phyloP scores from a whole-genome alignment of 305 asterid genomes.

The Petunia hybrid region DNA sequence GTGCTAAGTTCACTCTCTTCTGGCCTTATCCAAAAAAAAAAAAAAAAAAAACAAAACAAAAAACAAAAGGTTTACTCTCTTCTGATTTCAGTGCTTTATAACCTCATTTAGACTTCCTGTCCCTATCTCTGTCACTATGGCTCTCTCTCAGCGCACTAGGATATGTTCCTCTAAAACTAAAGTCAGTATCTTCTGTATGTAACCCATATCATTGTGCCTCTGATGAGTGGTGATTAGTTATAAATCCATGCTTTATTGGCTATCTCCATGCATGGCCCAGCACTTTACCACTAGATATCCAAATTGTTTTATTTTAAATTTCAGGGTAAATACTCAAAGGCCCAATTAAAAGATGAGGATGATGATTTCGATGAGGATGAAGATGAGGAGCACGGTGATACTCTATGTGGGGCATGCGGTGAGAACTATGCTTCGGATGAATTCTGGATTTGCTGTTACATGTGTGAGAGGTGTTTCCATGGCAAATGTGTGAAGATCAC shows the following conservation, averaged over 20 bases:
- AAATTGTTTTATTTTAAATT: conserved; percentile 31
- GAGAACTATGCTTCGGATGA: conserved; percentile 53
- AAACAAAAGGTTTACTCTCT: neutral
- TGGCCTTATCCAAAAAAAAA: neutral
- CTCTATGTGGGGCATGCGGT: conserved; percentile 58
- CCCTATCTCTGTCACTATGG: neutral
- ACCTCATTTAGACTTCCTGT: conserved; percentile 10
- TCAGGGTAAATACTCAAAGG: conserved; percentile 43
- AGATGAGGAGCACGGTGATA: conserved; percentile 53
- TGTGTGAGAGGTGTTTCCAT: conserved; percentile 61
- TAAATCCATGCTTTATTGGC: conserved; percentile 2
- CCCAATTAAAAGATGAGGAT: conserved; percentile 44
- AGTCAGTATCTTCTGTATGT: neutral
- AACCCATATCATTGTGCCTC: conserved; percentile 20
- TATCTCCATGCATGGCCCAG: neutral
- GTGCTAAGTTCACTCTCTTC: conserved; percentile 17
- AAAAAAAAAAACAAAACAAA: no score
- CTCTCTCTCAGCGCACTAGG: neutral
- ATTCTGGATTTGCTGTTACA: conserved; percentile 59
- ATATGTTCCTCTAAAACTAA: neutral
- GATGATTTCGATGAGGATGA: conserved; percentile 47
- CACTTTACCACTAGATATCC: neutral
- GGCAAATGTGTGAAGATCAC: conserved; percentile 63
- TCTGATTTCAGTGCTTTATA: conserved; percentile 1
- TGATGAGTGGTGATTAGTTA: neutral